These are phyloP conservation scores for Candida pseudofarinosa DNA, from an alignment of 805 yeast species.

Conservation along the genomic window DNA sequence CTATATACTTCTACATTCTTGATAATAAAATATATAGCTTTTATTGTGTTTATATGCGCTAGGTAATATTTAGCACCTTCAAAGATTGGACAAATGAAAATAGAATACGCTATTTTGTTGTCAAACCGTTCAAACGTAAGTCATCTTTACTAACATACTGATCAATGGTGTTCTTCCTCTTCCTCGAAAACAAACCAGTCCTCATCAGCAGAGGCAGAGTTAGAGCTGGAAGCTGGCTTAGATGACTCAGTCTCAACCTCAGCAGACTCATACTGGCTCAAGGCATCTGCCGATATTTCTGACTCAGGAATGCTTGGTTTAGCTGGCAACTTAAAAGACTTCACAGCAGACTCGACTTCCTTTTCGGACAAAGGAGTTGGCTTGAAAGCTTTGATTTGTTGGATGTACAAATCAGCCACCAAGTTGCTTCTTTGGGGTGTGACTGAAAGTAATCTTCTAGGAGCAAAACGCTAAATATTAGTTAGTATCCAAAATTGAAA, in stretches of 20 bases:
- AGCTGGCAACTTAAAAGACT: slow-evolving; percentile 78
- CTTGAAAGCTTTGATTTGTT: slow-evolving; percentile 84
- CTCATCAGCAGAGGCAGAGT: slow-evolving; percentile 48
- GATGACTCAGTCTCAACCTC: slow-evolving; percentile 63
- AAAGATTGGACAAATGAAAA: background rate
- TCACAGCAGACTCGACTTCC: slow-evolving; percentile 75
- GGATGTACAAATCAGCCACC: slow-evolving; percentile 79
- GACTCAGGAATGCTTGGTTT: slow-evolving; percentile 71
- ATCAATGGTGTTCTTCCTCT: slow-evolving; percentile 50
- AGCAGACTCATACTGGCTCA: slow-evolving; percentile 63
- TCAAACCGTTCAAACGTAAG: background rate
- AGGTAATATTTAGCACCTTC: background rate
- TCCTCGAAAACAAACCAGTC: slow-evolving; percentile 83
- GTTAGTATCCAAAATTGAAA: slow-evolving; percentile 6
- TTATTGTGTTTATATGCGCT: background rate
- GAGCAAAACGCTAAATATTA: slow-evolving; percentile 25
- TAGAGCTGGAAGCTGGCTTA: slow-evolving; percentile 28
- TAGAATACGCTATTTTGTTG: background rate
- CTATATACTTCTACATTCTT: no score
- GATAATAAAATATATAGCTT: background rate
- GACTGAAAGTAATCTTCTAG: slow-evolving; percentile 40
- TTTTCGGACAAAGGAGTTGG: slow-evolving; percentile 69
- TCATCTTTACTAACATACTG: background rate
- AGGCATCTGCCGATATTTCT: slow-evolving; percentile 66
- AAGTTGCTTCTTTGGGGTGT: slow-evolving; percentile 51